phyloP scores from a whole-genome alignment of 306 rosid species.

The Acmispon strigosus region DNA sequence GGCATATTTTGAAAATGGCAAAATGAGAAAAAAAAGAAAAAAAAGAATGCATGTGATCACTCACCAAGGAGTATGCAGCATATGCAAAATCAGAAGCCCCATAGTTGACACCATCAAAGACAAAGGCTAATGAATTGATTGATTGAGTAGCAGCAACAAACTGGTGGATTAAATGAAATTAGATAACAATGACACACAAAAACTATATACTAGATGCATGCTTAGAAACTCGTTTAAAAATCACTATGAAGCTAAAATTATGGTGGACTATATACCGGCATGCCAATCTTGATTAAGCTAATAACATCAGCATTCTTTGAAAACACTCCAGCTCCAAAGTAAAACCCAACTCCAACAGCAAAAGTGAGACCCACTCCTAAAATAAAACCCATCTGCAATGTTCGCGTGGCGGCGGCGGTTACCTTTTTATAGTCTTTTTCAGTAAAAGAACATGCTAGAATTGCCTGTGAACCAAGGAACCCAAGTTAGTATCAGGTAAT shows the following conservation, averaged over 20 bases:
- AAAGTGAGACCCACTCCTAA: slow-evolving; percentile 66
- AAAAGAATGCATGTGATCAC: neutral
- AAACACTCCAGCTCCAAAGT: slow-evolving; percentile 72
- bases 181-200: neutral
- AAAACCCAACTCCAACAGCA: slow-evolving; percentile 60
- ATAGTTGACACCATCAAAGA: slow-evolving; percentile 86
- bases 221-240: too few species aligned
- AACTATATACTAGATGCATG: too few species aligned
- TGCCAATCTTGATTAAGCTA: slow-evolving; percentile 51
- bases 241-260: too few species aligned
- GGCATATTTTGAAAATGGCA: too few species aligned
- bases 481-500: neutral
- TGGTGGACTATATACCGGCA: slow-evolving; percentile 78
- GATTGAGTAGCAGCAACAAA: slow-evolving; percentile 94
- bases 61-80: slow-evolving; percentile 76
- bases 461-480: slow-evolving; percentile 39
- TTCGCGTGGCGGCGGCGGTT: slow-evolving; percentile 48
- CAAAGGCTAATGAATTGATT: slow-evolving; percentile 78
- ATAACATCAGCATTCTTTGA: slow-evolving; percentile 56
- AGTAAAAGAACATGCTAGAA: slow-evolving; percentile 79
- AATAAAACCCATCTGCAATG: slow-evolving; percentile 65
- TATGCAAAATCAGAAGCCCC: slow-evolving; percentile 95
- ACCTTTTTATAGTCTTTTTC: slow-evolving; percentile 67
- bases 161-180: slow-evolving; percentile 28
- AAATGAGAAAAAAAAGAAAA: too few species aligned